Evolutionary conservation across 306 rosid genomes (phyloP), one percentile per base, ranked within the genome.

Genomic region (Cyamopsis tetragonoloba): DNA sequence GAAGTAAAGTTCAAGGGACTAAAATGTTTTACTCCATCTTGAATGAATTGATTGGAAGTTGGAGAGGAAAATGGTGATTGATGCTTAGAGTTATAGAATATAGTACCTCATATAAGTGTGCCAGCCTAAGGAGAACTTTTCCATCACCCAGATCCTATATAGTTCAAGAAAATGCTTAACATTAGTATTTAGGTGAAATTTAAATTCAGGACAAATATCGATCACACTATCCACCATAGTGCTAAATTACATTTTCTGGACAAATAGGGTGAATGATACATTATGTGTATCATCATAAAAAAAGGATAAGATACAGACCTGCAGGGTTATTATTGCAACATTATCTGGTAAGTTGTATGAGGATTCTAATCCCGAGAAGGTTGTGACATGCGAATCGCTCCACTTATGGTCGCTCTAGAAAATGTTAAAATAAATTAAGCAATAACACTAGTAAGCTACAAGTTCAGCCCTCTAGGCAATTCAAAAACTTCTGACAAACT

Each of bases 91-190:
- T n/a, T n/a, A 58, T 18, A 46, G 32, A 46, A 54, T 65, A 23
- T 62, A n/a, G n/a, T n/a, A 90, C 97, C 87, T 91, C 95, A 2
- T 80, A 90, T 63, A 90, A 71, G 68, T 90, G 95, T 4, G 97
- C 97, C 28, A 87, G 46, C 17, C 97, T 84, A 62, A 90, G 82
- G 41, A 90, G 90, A 76, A 90, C 80, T 70, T 83, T 73, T 46
- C 81, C 90, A 57, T 71, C 72, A 20, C 81, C 87, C 53, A 85
- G 78, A 77, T 82, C 97, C 97, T 90, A 74, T 49, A 79, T 51
- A 56, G 57, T 32, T 77, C 67, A 32, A 55, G 50, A 54, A 77
- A 65, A 48, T 2, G 39, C 26, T 42, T 23, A 42, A 32, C 9
- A 62, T 41, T 50, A 27, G 34, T 23, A 39, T 4, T 62, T 3